These are phyloP conservation scores for Isoetes taiwanensis DNA, from an alignment of 75 land plant species.

Conservation along the genomic window DNA sequence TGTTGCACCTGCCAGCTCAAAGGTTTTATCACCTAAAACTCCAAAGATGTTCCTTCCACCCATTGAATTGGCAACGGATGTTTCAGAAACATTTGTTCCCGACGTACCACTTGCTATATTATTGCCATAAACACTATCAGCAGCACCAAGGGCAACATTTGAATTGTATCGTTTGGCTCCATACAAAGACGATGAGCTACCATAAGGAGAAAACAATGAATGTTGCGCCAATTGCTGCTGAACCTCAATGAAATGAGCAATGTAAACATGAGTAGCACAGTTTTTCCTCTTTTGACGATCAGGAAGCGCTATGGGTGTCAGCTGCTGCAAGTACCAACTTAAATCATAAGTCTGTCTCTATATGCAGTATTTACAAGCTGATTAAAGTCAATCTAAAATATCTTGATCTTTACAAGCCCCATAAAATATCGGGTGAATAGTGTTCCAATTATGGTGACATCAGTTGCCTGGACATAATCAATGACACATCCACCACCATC, in stretches of 20 bases:
- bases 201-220: constrained; percentile 47
- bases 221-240: constrained; percentile 52
- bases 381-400: neutral
- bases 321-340: neutral
- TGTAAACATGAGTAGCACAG: constrained; percentile 78
- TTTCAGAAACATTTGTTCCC: neutral
- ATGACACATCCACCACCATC: constrained; percentile 12
- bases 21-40: constrained; percentile 8
- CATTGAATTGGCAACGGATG: neutral
- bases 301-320: constrained; percentile 1
- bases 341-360: neutral
- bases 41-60: constrained; percentile 14
- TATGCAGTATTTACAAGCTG: neutral
- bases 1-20: constrained; percentile 12
- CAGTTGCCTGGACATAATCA: neutral
- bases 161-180: constrained; percentile 59
- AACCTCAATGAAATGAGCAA: constrained; percentile 49
- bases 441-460: neutral
- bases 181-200: constrained; percentile 3
- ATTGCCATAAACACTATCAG: constrained; percentile 22
- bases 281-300: constrained; percentile 41
- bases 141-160: constrained; percentile 34
- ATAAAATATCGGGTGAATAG: neutral
- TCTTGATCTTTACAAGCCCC: neutral
- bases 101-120: neutral